Percentiles rank a stretch among this genome's conserved stretches.
Evolutionary conservation across 2,329 filamentous ascomycete species (phyloP).

Genomic region (Diaporthe citri): DNA sequence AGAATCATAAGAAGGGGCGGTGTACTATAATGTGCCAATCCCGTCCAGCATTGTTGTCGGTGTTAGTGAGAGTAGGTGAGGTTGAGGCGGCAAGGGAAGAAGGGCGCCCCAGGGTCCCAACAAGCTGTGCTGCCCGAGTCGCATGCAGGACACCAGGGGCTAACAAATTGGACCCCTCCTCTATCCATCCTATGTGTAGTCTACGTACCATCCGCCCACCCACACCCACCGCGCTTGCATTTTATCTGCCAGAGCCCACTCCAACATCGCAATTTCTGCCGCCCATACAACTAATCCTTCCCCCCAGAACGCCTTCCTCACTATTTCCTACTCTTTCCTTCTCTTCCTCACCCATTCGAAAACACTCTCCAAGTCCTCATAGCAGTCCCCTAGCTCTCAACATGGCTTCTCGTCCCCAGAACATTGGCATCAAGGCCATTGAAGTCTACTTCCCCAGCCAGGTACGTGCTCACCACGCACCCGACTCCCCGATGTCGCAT

Average conservation of each 20-base stretch:
- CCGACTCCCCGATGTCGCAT: neutral
- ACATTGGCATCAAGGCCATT: slow-evolving; percentile 94
- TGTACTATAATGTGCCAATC: neutral
- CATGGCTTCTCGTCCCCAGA: slow-evolving; percentile 84
- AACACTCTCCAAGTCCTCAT: slow-evolving; percentile 22
- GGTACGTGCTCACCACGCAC: slow-evolving; percentile 63
- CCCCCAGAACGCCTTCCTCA: slow-evolving; percentile 12
- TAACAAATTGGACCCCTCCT: slow-evolving; percentile 33
- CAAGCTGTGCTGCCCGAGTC: slow-evolving; percentile 9
- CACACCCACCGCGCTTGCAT: slow-evolving; percentile 33
- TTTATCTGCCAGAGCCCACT: slow-evolving; percentile 30
- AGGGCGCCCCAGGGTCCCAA: slow-evolving; percentile 10
- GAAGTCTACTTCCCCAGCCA: slow-evolving; percentile 90
- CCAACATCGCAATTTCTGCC: slow-evolving; percentile 34
- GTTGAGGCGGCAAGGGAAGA: slow-evolving; percentile 21
- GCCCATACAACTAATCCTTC: slow-evolving; percentile 23
- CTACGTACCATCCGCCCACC: slow-evolving; percentile 21
- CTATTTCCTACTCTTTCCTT: slow-evolving; percentile 6
- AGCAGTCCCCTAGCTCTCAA: slow-evolving; percentile 43
- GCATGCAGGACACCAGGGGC: slow-evolving; percentile 30
- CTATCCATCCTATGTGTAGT: neutral
- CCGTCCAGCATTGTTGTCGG: neutral
- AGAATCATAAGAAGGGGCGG: slow-evolving; percentile 18
- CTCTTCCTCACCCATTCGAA: slow-evolving; percentile 8
- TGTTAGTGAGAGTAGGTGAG: slow-evolving; percentile 21